A percentile compares a stretch with the other conserved stretches of the same genome.
These are phyloP conservation scores for Hygrophila difformis DNA, from an alignment of 257 asterid genomes.

Conservation along the genomic window DNA sequence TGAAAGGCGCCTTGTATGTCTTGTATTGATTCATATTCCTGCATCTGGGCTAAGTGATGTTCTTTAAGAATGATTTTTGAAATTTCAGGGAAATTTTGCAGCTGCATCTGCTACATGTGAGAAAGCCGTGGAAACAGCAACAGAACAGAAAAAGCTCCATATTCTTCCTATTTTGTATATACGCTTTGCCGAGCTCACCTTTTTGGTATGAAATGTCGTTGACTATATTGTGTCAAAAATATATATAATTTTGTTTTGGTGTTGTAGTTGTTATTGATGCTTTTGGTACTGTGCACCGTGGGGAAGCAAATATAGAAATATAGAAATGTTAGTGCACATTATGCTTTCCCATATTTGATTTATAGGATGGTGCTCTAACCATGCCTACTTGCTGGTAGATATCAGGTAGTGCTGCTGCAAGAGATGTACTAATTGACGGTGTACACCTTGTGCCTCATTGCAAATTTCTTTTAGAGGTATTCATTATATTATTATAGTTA, in stretches of 20 bases:
- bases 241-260: neutral
- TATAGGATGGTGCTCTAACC: conserved; percentile 20
- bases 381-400: conserved; percentile 45
- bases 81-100: conserved; percentile 60
- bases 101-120: conserved; percentile 60
- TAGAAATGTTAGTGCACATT: neutral
- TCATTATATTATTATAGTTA: neutral
- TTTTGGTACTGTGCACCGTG: neutral
- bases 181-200: conserved; percentile 46
- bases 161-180: conserved; percentile 53
- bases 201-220: conserved; percentile 42
- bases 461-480: conserved; percentile 69
- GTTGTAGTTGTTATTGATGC: neutral
- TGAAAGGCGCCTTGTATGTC: conserved; percentile 77
- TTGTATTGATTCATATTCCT: conserved; percentile 18
- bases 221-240: conserved; percentile 2
- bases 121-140: conserved; percentile 53
- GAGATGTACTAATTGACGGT: conserved; percentile 70
- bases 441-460: conserved; percentile 49
- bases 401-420: conserved; percentile 61
- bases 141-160: conserved; percentile 42
- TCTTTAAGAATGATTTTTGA: conserved; percentile 17
- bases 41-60: conserved; percentile 12
- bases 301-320: neutral
- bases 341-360: conserved; percentile 11